phyloP scores from a whole-genome alignment of 768 basidiomycete species.

The Tulasnella sp. region DNA sequence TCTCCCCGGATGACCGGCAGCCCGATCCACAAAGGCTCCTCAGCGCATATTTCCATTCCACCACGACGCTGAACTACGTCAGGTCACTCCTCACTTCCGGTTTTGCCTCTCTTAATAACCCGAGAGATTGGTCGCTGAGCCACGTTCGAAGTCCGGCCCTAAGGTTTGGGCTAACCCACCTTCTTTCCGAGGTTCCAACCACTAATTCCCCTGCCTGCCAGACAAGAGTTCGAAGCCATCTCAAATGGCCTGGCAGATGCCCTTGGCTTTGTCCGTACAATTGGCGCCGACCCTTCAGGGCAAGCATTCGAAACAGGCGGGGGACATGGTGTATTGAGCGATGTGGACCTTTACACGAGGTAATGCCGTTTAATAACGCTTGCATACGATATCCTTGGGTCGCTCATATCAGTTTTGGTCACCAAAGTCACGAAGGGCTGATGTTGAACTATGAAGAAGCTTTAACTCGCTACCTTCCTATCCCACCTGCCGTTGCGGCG shows the following conservation, averaged over 20 bases:
- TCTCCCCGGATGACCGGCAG: conserved; percentile 62
- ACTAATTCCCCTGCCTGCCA: conserved; percentile 24
- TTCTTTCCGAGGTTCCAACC: neutral
- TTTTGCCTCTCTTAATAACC: conserved; percentile 86
- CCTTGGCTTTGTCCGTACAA: conserved; percentile 82
- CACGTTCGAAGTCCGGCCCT: conserved; percentile 81
- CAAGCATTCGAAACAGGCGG: conserved; percentile 60
- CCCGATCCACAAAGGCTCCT: conserved; percentile 87
- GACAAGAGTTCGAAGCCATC: conserved; percentile 74
- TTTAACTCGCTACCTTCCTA: conserved; percentile 58
- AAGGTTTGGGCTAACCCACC: conserved; percentile 33
- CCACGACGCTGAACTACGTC: conserved; percentile 85
- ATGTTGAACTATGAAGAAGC: conserved; percentile 89
- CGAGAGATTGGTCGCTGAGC: conserved; percentile 79
- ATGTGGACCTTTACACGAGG: conserved; percentile 93
- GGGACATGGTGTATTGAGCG: conserved; percentile 56
- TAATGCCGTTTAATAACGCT: conserved; percentile 20
- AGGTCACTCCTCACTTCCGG: conserved; percentile 81
- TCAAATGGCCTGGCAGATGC: conserved; percentile 78
- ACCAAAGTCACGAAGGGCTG: conserved; percentile 72
- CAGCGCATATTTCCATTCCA: conserved; percentile 94
- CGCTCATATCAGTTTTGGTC: neutral
- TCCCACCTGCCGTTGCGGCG: conserved; percentile 25
- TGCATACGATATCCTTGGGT: no score
- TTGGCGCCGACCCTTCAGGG: conserved; percentile 50